Base-by-base conservation (phyloP, 164 flowering plant species). In the Akebia trifoliata region DNA sequence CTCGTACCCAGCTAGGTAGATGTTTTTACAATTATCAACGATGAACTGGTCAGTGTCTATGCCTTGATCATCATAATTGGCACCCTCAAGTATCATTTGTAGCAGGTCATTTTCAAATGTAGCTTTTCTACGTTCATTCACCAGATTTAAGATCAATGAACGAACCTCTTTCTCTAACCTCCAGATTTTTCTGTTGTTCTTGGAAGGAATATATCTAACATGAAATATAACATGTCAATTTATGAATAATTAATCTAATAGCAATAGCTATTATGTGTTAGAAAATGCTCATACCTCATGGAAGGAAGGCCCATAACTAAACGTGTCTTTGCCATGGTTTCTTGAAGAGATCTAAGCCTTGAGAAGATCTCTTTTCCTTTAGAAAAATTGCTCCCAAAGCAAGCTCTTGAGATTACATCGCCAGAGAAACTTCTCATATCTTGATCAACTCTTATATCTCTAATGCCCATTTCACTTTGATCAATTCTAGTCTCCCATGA, bases 321-420 rank as follows among this genome's bases (percentile, higher is more conserved):
- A 39, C 44, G 3, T n/a, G 4, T 10, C 45, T 59, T 64, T 6
- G 72, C 44, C 70, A 76, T 52, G 35, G 36, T 2, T 4, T 21
- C 39, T 52, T 57, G 66, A 14, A 73, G 76, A 6, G 47, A n/a
- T 47, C 59, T 55, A 4, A 73, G 59, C 63, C 58, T 68, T 6
- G 11, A 25, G 51, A 74, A 76, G 15, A 76, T 73, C n/a, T 63
- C 59, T 50, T 66, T 22, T 8, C 72, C 76, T 62, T n/a, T n/a
- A n/a, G n/a, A n/a, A n/a, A n/a, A n/a, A n/a, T n/a, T n/a, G n/a
- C n/a, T n/a, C n/a, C n/a, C n/a, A n/a, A n/a, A n/a, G n/a, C n/a
- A n/a, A n/a, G n/a, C n/a, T n/a, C n/a, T n/a, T n/a, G n/a, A n/a
- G 17, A 76, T 69, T 3, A 76, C 56, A 61, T 73, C 76, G 3